Base-by-base conservation (phyloP, 108 stramenopile species). In the Cyclotella sp. region DNA sequence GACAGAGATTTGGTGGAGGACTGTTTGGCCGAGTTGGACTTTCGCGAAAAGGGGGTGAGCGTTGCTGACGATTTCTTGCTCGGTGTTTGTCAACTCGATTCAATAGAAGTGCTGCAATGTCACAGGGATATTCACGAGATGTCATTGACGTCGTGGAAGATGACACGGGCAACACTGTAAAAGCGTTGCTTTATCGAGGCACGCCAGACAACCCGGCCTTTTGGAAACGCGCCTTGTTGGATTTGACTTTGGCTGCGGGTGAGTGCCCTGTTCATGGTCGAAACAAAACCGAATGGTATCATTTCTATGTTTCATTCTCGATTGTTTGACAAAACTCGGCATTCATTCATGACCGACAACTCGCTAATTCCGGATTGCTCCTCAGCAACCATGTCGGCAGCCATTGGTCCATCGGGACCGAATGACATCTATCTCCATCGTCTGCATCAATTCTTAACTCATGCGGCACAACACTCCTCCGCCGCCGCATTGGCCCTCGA, bases 131-230 rank as follows among this genome's bases (percentile, higher is more conserved):
- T 72, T 90, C 90, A 34, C 69, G 95, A 61, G 95, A 95, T 59
- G 72, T 91, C 13, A 90, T 93, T 60, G 83, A 88, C 40, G 95
- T 95, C 2, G 70, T 93, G 8, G 92, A 92, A 80, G 90, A 92
- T 63, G 81, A 84, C 30, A 88, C 81, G 6, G 86, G 85, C 15
- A 72, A 87, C 24, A 80, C 78, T 9, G 72, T 88, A 55, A 72
- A 91, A 59, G 91, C 90, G 15, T 65, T 95, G 66, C 68, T 93
- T 62, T 93, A 95, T 70, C 84, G 95, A 18, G 92, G 95, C 0
- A 95, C 95, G 22, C 87, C 87, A 0, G 90, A 92, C 26, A 93
- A 90, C 86, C 95, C 95, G 12, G 92, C 92, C 6, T 91, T 95
- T 82, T 95, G 90, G 87, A 71, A 83, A 24, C 75, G 90, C 19